phyloP scores from a whole-genome alignment of 2,329 filamentous ascomycete genomes.

The Verruconis gallopava region DNA sequence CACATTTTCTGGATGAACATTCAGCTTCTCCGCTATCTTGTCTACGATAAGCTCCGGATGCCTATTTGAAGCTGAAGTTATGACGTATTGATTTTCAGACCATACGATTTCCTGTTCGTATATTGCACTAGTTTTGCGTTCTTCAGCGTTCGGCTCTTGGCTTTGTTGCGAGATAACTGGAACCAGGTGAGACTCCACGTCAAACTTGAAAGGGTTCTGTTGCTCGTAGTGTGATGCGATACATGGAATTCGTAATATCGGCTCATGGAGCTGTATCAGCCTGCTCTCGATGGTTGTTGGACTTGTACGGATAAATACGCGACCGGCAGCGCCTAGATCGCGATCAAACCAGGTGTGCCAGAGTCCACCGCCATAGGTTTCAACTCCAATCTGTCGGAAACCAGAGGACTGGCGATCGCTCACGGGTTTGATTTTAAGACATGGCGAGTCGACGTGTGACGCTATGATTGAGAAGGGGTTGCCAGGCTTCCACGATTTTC shows the following conservation, averaged over 20 bases:
- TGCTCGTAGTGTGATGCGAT: constrained; percentile 89
- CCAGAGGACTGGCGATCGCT: constrained; percentile 78
- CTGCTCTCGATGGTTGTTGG: constrained; percentile 67
- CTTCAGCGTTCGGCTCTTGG: not conserved
- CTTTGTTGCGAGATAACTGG: not conserved
- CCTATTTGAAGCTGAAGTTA: constrained; percentile 38
- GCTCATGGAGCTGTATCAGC: constrained; percentile 78
- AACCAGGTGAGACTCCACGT: not conserved
- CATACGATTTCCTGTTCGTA: not conserved
- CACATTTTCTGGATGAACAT: constrained; percentile 57
- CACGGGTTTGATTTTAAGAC: constrained; percentile 83
- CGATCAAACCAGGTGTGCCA: constrained; percentile 99
- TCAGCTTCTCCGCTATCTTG: constrained; percentile 68
- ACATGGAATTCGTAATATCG: constrained; percentile 86
- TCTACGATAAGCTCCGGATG: constrained; percentile 83
- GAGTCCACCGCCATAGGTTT: constrained; percentile 91
- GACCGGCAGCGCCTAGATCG: constrained; percentile 78
- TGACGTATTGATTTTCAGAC: not conserved
- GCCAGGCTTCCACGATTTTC: constrained; percentile 78
- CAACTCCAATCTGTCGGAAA: constrained; percentile 87
- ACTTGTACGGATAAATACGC: constrained; percentile 65
- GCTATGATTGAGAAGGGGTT: constrained; percentile 87
- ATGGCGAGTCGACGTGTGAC: constrained; percentile 90
- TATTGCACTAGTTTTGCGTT: not conserved
- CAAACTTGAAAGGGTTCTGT: constrained; percentile 29